These are phyloP conservation scores for Bimuria novae-zelandiae DNA, from an alignment of 2,329 filamentous ascomycete genomes.

Conservation along the genomic window DNA sequence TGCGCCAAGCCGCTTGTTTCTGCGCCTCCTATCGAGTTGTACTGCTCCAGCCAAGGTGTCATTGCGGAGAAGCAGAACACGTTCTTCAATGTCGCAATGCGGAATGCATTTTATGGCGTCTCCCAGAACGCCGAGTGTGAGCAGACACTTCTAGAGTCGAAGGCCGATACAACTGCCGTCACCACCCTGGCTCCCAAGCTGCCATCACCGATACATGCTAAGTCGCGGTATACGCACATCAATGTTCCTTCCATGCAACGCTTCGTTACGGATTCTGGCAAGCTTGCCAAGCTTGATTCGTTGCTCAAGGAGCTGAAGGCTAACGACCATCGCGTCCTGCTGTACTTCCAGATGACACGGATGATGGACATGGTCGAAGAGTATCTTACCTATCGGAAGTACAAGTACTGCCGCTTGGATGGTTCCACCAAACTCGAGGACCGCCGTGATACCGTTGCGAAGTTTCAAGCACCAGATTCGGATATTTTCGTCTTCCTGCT, in stretches of 20 bases:
- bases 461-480: slow-evolving; percentile 84
- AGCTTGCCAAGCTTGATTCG: slow-evolving; percentile 87
- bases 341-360: slow-evolving; percentile 99
- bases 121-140: slow-evolving; percentile 62
- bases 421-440: slow-evolving; percentile 98
- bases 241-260: slow-evolving; percentile 94
- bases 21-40: slow-evolving; percentile 83
- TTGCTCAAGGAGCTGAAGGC: slow-evolving; percentile 89
- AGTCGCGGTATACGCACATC: slow-evolving; percentile 86
- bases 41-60: slow-evolving; percentile 69
- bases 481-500: slow-evolving; percentile 98
- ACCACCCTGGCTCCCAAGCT: slow-evolving; percentile 67
- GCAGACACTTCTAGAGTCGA: slow-evolving; percentile 72
- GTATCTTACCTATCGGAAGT: slow-evolving; percentile 97
- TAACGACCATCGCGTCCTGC: slow-evolving; percentile 85
- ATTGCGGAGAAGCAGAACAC: slow-evolving; percentile 69
- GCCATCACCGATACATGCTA: slow-evolving; percentile 78
- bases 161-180: slow-evolving; percentile 68
- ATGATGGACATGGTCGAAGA: slow-evolving; percentile 99
- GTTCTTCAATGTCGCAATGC: slow-evolving; percentile 78
- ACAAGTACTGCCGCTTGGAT: slow-evolving; percentile 96
- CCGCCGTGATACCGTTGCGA: slow-evolving; percentile 90
- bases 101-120: slow-evolving; percentile 74
- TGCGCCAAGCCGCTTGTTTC: slow-evolving; percentile 77
- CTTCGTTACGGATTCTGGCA: slow-evolving; percentile 97